Percentiles rank a stretch among this genome's conserved stretches.
phyloP scores from a whole-genome alignment of 306 rosid genomes.

The Glycyrrhiza uralensis region DNA sequence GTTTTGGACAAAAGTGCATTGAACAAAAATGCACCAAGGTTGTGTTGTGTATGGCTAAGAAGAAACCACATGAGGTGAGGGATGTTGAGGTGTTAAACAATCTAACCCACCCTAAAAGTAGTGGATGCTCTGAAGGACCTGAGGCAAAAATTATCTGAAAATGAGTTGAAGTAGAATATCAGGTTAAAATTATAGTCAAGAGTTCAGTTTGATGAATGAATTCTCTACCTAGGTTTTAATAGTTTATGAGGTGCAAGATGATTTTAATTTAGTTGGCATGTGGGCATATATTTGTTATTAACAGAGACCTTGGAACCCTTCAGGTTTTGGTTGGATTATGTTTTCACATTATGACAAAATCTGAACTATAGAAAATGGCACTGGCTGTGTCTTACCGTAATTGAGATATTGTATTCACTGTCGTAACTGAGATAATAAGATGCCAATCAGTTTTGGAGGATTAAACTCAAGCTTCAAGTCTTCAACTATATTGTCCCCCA shows the following conservation, averaged over 20 bases:
- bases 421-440: too few relatives aligned
- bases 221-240: constrained; percentile 5
- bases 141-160: constrained; percentile 57
- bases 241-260: not conserved
- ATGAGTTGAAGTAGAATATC: constrained; percentile 44
- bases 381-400: not conserved
- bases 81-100: not conserved
- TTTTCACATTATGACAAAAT: not conserved
- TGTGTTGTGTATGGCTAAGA: not conserved
- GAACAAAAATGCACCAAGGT: not conserved
- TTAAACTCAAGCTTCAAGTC: too few relatives aligned
- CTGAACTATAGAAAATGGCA: not conserved
- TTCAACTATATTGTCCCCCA: too few relatives aligned
- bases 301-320: constrained; percentile 3
- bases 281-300: not conserved
- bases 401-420: not conserved
- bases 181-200: not conserved
- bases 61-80: not conserved
- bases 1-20: not conserved
- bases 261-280: not conserved
- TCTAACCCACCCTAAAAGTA: constrained; percentile 32
- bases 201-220: not conserved
- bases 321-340: not conserved
- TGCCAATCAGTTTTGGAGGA: too few relatives aligned
- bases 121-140: constrained; percentile 83